Conservation (phyloP, 2,329 filamentous ascomycete genomes). For the Cercospora zeae-maydis region DNA sequence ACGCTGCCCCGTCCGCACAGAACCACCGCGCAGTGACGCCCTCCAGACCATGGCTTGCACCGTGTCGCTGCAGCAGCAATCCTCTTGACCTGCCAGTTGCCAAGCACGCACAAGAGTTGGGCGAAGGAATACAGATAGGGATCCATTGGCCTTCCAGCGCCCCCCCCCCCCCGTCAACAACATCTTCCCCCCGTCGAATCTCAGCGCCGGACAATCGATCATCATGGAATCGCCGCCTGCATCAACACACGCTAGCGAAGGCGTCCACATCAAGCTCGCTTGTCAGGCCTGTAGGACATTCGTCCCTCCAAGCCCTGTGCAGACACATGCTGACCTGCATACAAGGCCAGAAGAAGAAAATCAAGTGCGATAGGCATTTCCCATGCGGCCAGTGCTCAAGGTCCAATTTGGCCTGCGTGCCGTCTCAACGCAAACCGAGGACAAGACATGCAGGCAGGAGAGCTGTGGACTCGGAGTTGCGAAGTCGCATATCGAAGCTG, state of each 20-base stretch:
- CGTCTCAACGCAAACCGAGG: constrained; percentile 21
- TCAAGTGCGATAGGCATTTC: constrained; percentile 22
- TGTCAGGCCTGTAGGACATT: constrained; percentile 27
- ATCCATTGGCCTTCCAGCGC: too few species aligned
- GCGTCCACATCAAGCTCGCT: constrained; percentile 28
- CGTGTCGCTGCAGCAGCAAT: neutral
- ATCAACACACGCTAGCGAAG: neutral
- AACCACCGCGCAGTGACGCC: neutral
- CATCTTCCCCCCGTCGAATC: neutral
- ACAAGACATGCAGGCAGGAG: constrained; percentile 20
- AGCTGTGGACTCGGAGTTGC: constrained; percentile 22
- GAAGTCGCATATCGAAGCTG: constrained; percentile 21
- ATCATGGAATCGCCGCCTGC: neutral
- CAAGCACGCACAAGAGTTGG: neutral
- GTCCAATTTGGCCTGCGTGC: constrained; percentile 14
- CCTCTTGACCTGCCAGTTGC: neutral
- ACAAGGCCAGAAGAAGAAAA: constrained; percentile 18
- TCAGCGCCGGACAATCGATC: neutral
- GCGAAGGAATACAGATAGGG: neutral
- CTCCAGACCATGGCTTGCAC: neutral
- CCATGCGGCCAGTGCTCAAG: constrained; percentile 23
- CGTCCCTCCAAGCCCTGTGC: neutral
- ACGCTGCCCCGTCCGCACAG: neutral
- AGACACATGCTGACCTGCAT: neutral
- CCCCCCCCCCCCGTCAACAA: neutral